Percentiles rank a stretch among this genome's conserved stretches.
phyloP scores from a whole-genome alignment of 2,329 filamentous ascomycete species.

The Ophiostoma montium region DNA sequence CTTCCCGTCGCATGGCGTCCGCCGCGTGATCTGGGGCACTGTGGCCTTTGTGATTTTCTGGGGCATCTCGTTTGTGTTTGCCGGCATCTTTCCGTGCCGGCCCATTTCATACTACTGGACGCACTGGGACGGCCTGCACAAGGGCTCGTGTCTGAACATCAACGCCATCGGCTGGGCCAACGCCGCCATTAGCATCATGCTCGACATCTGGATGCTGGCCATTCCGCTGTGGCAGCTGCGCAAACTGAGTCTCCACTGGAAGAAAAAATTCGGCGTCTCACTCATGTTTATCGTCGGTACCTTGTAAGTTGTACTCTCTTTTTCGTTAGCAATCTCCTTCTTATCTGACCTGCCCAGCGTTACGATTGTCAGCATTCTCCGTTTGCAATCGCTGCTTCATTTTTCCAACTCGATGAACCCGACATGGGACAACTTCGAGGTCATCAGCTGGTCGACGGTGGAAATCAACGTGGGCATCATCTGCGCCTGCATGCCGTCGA shows the following conservation, averaged over 20 bases:
- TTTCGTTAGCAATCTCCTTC: too few species aligned
- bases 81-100: slow-evolving; percentile 34
- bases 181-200: slow-evolving; percentile 35
- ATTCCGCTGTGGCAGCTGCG: slow-evolving; percentile 33
- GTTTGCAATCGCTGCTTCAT: slow-evolving; percentile 18
- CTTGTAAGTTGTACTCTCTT: slow-evolving; percentile 12
- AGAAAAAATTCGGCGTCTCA: slow-evolving; percentile 32
- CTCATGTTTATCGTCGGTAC: slow-evolving; percentile 34
- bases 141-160: slow-evolving; percentile 34
- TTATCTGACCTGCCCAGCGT: slow-evolving; percentile 12
- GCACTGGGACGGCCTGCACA: slow-evolving; percentile 32
- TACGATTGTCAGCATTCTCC: slow-evolving; percentile 20
- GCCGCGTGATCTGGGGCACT: slow-evolving; percentile 28
- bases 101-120: slow-evolving; percentile 40
- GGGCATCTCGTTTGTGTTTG: slow-evolving; percentile 27
- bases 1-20: slow-evolving; percentile 29
- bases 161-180: slow-evolving; percentile 36
- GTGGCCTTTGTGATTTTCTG: slow-evolving; percentile 25
- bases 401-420: slow-evolving; percentile 20
- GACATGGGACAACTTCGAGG: slow-evolving; percentile 19
- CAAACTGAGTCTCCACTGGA: slow-evolving; percentile 27
- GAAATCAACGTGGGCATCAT: slow-evolving; percentile 23
- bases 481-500: slow-evolving; percentile 21
- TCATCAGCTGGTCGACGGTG: slow-evolving; percentile 21
- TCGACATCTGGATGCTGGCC: slow-evolving; percentile 37